Evolutionary conservation across 495 filamentous ascomycete genomes (phyloP), one percentile per base, ranked within the genome.

Genomic region (Trichoderma asperelloides): DNA sequence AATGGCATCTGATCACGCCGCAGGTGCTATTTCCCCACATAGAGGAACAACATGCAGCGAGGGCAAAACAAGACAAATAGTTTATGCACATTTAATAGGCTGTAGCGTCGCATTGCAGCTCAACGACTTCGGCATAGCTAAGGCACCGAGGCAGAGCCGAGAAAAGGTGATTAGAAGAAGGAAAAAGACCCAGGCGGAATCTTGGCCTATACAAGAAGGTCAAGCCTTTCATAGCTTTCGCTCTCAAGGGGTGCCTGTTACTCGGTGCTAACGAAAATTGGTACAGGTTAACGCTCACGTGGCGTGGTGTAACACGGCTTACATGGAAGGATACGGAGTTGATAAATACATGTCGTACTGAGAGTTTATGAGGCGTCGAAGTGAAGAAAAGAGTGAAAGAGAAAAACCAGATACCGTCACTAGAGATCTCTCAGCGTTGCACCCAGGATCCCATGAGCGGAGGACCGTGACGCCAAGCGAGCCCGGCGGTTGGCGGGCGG

Each of bases 91-190:
- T 15, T 12, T 28, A 28, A n/a, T 13, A 60, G 55, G 55, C 55
- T 60, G 55, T 25, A 60, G 55, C 23, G 55, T 60, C 27, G 25
- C 21, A 60, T 60, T 25, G 25, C 25, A 60, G 23, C 49, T 21
- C 43, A 28, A 25, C 7, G 55, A n/a, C 23, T 60, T 23, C 49
- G n/a, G 55, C 6, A 28, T 9, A 28, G 21, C 25, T 11, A 60
- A 60, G 55, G 11, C 23, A 60, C 55, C 55, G 55, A 60, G 55
- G 25, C 55, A 60, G 55, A 60, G 55, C 55, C 55, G 55, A 60
- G 16, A 28, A 30, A 60, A 7, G 27, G 11, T 60, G 23, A 60
- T n/a, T 15, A 30, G 6, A 55, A 3, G 11, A 8, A 13, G 11
- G 2, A 13, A 60, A 13, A 60, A 28, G 16, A 8, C 30, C 18